These are phyloP conservation scores for Crithidia expoeki DNA, from an alignment of 208 protist genomes.

Conservation along the genomic window DNA sequence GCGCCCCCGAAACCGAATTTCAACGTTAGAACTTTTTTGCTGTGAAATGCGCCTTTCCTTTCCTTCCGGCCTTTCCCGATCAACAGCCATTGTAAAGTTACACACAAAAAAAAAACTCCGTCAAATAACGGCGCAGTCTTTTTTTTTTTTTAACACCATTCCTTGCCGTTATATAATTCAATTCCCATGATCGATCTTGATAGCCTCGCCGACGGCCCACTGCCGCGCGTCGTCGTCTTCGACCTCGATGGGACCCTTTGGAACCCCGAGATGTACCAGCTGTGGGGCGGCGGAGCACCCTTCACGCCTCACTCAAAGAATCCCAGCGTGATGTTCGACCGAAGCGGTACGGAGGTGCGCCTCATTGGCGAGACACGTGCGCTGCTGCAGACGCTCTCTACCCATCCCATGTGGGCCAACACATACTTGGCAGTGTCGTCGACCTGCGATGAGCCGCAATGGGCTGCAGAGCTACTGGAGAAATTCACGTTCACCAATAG, in stretches of 20 bases:
- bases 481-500: constrained; percentile 61
- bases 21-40: no score
- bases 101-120: no score
- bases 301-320: constrained; percentile 58
- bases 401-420: constrained; percentile 48
- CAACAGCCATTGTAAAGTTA: no score
- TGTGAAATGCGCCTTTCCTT: no score
- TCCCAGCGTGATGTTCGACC: constrained; percentile 62
- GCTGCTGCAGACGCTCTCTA: constrained; percentile 62
- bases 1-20: no score
- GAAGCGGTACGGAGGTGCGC: constrained; percentile 51
- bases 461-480: constrained; percentile 77
- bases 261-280: constrained; percentile 91
- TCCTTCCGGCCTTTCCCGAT: no score
- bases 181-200: not conserved
- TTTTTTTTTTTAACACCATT: no score
- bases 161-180: no score
- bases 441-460: constrained; percentile 87
- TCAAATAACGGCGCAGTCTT: no score
- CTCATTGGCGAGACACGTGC: constrained; percentile 81
- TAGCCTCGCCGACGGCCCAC: not conserved
- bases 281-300: constrained; percentile 78
- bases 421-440: constrained; percentile 82
- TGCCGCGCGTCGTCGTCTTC: constrained; percentile 35
- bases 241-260: constrained; percentile 92